These are phyloP conservation scores for Globisporangium rhizosaccharum DNA, from an alignment of 352 stramenopile species.

Conservation along the genomic window DNA sequence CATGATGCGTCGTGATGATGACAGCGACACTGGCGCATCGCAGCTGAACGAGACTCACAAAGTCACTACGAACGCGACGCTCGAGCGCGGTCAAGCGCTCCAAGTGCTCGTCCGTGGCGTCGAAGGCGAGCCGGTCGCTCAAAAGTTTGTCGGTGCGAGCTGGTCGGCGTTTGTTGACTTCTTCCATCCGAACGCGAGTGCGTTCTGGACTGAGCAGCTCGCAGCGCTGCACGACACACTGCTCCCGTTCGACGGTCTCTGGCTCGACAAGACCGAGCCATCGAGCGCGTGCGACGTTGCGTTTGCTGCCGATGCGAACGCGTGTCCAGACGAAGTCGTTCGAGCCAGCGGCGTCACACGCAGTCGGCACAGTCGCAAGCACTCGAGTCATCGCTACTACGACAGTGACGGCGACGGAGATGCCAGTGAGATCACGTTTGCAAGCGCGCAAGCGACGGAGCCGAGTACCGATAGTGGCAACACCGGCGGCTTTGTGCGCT, in stretches of 20 bases:
- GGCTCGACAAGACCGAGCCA: slow-evolving; percentile 82
- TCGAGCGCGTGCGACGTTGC: slow-evolving; percentile 59
- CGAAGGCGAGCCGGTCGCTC: slow-evolving; percentile 45
- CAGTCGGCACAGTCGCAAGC: too few relatives aligned
- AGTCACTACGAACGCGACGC: slow-evolving; percentile 11
- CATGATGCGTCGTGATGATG: background rate
- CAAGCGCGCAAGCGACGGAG: background rate
- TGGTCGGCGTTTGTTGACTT: slow-evolving; percentile 85
- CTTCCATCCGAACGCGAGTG: slow-evolving; percentile 65
- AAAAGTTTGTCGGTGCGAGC: slow-evolving; percentile 59
- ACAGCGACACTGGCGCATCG: background rate
- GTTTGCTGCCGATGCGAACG: slow-evolving; percentile 28
- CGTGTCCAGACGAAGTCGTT: slow-evolving; percentile 16
- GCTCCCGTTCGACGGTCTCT: slow-evolving; percentile 74
- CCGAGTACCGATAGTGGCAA: background rate
- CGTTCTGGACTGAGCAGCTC: slow-evolving; percentile 70
- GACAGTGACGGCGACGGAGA: background rate
- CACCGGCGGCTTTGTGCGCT: slow-evolving; percentile 47
- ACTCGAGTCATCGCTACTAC: too few relatives aligned
- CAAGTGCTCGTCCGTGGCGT: slow-evolving; percentile 79
- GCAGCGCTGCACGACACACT: slow-evolving; percentile 48
- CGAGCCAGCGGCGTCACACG: too few relatives aligned
- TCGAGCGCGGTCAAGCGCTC: slow-evolving; percentile 35
- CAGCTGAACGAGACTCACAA: background rate
- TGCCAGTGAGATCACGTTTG: slow-evolving; percentile 1